Percentiles rank a stretch among this genome's conserved stretches.
Conservation (phyloP, 73 alveolate species). For the Tetrahymena borealis region DNA sequence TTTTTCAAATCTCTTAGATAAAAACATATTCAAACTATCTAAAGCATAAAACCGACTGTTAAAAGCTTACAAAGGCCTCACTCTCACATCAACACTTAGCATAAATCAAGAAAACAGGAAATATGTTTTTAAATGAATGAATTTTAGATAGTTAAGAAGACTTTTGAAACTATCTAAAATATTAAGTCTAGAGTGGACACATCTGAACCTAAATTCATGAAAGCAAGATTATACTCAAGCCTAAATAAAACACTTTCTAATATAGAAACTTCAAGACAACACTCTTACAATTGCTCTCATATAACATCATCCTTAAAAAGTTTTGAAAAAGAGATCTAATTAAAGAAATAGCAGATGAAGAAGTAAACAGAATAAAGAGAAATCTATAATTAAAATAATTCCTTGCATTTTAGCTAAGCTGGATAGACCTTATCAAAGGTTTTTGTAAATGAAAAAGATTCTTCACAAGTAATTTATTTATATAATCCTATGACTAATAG, state of each 20-base stretch:
- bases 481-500: too few species aligned
- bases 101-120: neutral
- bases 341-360: neutral
- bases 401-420: too few species aligned
- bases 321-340: neutral
- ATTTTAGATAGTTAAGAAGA: neutral
- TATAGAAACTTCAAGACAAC: neutral
- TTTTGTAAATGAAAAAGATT: too few species aligned
- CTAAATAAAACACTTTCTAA: neutral
- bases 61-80: neutral
- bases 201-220: neutral
- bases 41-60: neutral
- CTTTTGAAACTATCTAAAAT: neutral
- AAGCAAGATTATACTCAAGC: neutral
- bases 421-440: too few species aligned
- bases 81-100: neutral
- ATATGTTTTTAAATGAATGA: neutral
- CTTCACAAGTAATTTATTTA: too few species aligned
- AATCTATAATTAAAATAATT: neutral
- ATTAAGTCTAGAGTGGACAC: neutral
- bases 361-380: neutral
- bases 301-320: neutral
- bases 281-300: neutral
- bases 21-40: neutral
- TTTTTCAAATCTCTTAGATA: neutral